These are phyloP conservation scores for Letharia columbiana DNA, from an alignment of 495 filamentous ascomycete species.

Conservation along the genomic window DNA sequence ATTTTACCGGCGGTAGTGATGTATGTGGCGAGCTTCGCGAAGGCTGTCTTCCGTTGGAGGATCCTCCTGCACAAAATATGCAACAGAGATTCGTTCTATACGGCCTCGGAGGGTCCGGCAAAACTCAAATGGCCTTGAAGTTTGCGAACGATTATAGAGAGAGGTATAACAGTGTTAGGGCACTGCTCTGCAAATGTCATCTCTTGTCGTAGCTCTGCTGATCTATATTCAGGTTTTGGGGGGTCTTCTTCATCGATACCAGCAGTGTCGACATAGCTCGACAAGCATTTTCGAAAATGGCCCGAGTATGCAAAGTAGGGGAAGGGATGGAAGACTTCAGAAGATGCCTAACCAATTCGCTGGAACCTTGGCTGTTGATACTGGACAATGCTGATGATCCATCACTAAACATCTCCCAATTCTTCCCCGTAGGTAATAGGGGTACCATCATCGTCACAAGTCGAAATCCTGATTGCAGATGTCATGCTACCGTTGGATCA, in stretches of 20 bases:
- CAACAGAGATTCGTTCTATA: conserved; percentile 31
- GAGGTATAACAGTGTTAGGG: conserved; percentile 24
- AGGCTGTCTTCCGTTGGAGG: conserved; percentile 4
- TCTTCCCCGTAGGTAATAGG: conserved; percentile 31
- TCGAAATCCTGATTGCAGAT: conserved; percentile 29
- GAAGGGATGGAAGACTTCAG: conserved; percentile 26
- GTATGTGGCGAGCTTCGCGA: conserved; percentile 13
- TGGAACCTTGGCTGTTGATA: conserved; percentile 37
- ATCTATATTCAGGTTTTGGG: conserved; percentile 27
- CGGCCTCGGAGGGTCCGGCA: conserved; percentile 35
- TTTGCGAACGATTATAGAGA: conserved; percentile 31
- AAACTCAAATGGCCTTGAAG: conserved; percentile 35
- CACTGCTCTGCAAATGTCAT: neutral
- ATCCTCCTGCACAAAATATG: neutral
- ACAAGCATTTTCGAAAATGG: conserved; percentile 28
- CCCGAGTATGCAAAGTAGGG: conserved; percentile 23
- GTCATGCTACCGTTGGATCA: conserved; percentile 30
- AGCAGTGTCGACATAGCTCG: conserved; percentile 28
- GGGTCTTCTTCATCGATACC: conserved; percentile 39
- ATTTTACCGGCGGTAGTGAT: conserved; percentile 15
- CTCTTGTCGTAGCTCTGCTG: neutral
- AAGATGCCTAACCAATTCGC: conserved; percentile 30
- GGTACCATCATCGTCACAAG: conserved; percentile 38
- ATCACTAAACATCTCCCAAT: conserved; percentile 27
- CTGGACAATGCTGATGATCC: conserved; percentile 44